Evolutionary conservation across 2,329 filamentous ascomycete genomes (phyloP).

Genomic region (Aspergillus transmontanensis): DNA sequence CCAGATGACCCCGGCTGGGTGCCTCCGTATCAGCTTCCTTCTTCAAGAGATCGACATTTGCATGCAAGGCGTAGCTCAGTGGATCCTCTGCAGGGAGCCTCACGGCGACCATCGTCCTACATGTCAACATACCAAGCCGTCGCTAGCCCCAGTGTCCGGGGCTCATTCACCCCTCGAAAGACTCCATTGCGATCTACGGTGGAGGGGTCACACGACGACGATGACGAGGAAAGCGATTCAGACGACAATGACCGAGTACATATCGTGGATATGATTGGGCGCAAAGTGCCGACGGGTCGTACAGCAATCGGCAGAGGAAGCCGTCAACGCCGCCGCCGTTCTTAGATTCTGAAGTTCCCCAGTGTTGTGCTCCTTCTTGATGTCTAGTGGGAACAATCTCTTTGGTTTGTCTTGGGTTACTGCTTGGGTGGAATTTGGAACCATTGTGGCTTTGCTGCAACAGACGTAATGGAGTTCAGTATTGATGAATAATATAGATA

Average conservation of each 20-base stretch:
- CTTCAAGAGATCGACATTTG: conserved; percentile 32
- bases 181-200: conserved; percentile 22
- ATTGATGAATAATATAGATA: conserved; percentile 2
- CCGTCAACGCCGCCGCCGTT: conserved; percentile 29
- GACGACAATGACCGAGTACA: conserved; percentile 36
- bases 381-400: conserved; percentile 6
- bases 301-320: conserved; percentile 21
- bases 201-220: conserved; percentile 22
- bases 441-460: conserved; percentile 8
- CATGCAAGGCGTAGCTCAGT: conserved; percentile 34
- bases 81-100: conserved; percentile 34
- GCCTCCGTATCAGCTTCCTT: conserved; percentile 38
- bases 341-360: conserved; percentile 17
- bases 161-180: conserved; percentile 17
- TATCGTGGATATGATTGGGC: conserved; percentile 34
- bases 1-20: conserved; percentile 54
- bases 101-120: conserved; percentile 25
- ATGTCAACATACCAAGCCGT: conserved; percentile 25
- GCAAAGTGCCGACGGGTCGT: conserved; percentile 25
- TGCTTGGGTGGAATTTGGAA: conserved; percentile 9
- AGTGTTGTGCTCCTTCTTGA: conserved; percentile 7
- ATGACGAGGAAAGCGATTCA: conserved; percentile 20
- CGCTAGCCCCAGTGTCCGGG: conserved; percentile 18
- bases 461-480: conserved; percentile 16
- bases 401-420: conserved; percentile 10